These are phyloP conservation scores for Rhypophila decipiens DNA, from an alignment of 495 filamentous ascomycete genomes.

Conservation along the genomic window DNA sequence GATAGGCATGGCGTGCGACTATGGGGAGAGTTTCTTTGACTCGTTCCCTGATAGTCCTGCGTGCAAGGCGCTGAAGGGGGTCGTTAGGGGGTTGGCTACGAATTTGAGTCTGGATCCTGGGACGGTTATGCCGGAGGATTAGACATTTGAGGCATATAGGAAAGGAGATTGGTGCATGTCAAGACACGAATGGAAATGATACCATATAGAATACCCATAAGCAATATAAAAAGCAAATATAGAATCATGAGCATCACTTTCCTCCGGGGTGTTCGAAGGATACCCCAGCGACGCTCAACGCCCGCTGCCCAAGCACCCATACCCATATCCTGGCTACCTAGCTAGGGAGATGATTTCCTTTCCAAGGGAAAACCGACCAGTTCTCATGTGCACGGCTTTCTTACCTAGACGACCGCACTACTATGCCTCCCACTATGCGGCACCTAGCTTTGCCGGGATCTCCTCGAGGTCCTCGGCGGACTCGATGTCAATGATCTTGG, in stretches of 20 bases:
- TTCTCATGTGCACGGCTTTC: no score
- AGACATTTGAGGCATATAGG: background rate
- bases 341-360: no score
- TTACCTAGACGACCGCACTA: no score
- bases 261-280: no score
- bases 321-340: no score
- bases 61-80: slow-evolving; percentile 64
- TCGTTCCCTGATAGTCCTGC: slow-evolving; percentile 88
- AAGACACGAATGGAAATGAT: background rate
- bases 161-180: background rate
- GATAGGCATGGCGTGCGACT: slow-evolving; percentile 94
- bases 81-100: slow-evolving; percentile 63
- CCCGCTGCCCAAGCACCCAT: no score
- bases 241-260: background rate
- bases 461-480: slow-evolving; percentile 68
- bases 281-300: no score
- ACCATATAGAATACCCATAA: slow-evolving; percentile 6
- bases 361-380: no score
- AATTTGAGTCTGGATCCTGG: slow-evolving; percentile 51
- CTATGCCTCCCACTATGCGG: slow-evolving; percentile 18
- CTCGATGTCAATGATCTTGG: slow-evolving; percentile 73
- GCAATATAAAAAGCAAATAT: slow-evolving; percentile 6
- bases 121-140: slow-evolving; percentile 29
- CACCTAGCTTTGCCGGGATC: slow-evolving; percentile 61
- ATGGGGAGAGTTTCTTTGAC: slow-evolving; percentile 95